Evolutionary conservation across 192 early-diverging fungal genomes (phyloP), one percentile per base, ranked within the genome.

Genomic region (Chytriomyces confervae): DNA sequence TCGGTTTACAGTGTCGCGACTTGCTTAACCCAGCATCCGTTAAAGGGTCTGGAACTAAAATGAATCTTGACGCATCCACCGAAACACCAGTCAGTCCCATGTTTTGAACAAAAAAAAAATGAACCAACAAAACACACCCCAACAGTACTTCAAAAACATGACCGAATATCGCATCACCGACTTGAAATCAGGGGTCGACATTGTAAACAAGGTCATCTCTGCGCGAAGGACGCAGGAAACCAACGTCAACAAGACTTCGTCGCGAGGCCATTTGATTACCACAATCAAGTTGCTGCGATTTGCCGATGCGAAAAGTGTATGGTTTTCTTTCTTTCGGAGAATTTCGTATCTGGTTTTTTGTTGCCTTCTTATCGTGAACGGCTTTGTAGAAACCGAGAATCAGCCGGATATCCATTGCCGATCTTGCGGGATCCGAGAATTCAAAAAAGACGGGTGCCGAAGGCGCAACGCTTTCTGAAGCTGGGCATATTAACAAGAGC

Each of bases 351-450:
- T n/a, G n/a, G n/a, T n/a, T n/a, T n/a, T n/a, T n/a, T n/a, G n/a
- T n/a, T n/a, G n/a, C n/a, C n/a, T n/a, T n/a, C n/a, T 27, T 29
- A 64, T 29, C 11, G 24, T 13, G 11, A 29, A 24, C 36, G 11
- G n/a, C 18, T 64, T 20, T 20, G n/a, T 44, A 76, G 74, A 7
- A 27, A 43, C 74, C 74, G 6, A 5, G 20, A 53, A 76, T 76
- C n/a, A 76, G 74, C 46, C 36, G 74, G 36, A 76, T 76, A 8
- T 13, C 74, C 7, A 76, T 76, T 51, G 74, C 74, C 7, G 74
- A 76, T 50, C 66, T 76, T n/a, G 74, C 74, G 10, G 74, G 74
- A 66, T 66, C 74, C 16, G 74, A 76, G 36, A 76, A 66, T 50
- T 10, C 61, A 11, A 76, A 76, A 66, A 23, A 36, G 47, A 76